Conservation (phyloP, 352 stramenopile species). For the Phytopythium sindhum region DNA sequence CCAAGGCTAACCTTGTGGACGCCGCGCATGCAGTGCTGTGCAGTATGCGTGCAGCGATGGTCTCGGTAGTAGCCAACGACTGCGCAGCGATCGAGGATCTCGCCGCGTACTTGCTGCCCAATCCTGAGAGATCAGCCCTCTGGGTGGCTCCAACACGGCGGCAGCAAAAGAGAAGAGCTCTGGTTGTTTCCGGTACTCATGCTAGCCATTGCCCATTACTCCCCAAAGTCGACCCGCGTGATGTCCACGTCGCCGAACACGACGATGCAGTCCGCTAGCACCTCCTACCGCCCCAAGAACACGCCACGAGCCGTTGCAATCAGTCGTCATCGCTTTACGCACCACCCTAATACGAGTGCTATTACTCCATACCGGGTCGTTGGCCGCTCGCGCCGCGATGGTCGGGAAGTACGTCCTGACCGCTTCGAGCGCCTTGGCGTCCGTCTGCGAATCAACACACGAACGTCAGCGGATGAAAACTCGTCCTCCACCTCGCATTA, state of each 20-base stretch:
- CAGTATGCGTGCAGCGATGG: too few species aligned
- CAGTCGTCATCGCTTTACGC: neutral
- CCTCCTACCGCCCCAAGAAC: slow-evolving; percentile 7
- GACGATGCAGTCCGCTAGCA: slow-evolving; percentile 41
- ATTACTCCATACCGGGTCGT: slow-evolving; percentile 33
- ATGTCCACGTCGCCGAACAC: slow-evolving; percentile 47
- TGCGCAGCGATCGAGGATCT: too few species aligned
- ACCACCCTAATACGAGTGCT: too few species aligned
- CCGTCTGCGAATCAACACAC: slow-evolving; percentile 26
- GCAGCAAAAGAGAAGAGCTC: too few species aligned
- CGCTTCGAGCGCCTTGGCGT: slow-evolving; percentile 47
- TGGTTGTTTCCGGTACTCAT: neutral
- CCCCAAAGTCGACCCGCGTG: slow-evolving; percentile 17
- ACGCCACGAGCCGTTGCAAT: neutral
- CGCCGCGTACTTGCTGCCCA: too few species aligned
- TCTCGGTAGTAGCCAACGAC: too few species aligned
- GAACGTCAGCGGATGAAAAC: neutral
- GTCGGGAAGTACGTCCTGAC: slow-evolving; percentile 63
- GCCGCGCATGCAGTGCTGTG: too few species aligned
- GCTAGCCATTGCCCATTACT: neutral
- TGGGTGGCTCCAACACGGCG: too few species aligned
- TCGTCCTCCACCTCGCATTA: neutral
- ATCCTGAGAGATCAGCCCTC: too few species aligned
- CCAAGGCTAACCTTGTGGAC: too few species aligned
- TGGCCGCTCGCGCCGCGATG: slow-evolving; percentile 42